phyloP scores from a whole-genome alignment of 108 stramenopile genomes.

The Nitzschia sp. region DNA sequence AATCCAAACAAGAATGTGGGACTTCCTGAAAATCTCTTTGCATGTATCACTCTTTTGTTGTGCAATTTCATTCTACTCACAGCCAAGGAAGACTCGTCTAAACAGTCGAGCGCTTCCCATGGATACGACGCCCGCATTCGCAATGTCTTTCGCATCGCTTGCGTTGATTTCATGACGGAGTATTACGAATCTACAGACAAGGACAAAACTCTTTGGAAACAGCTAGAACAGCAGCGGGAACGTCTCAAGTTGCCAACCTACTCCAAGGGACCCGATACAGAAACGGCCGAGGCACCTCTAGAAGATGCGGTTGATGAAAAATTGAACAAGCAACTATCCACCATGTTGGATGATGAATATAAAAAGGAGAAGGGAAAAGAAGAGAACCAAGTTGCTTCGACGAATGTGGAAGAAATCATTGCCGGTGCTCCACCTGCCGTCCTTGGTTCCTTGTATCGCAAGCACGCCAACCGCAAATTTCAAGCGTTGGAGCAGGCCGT shows the following conservation, averaged over 20 bases:
- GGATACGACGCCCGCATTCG: constrained; percentile 56
- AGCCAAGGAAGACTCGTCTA: not conserved
- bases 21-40: not conserved
- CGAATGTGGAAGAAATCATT: not conserved
- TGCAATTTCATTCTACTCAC: constrained; percentile 10
- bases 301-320: not conserved
- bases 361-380: not conserved
- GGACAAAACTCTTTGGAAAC: constrained; percentile 10
- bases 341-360: not conserved
- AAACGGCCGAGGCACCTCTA: not conserved
- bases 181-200: constrained; percentile 27
- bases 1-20: not conserved
- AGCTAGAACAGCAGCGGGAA: not conserved
- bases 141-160: constrained; percentile 54
- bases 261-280: not conserved
- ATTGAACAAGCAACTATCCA: not conserved
- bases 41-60: constrained; percentile 1
- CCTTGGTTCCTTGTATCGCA: constrained; percentile 6
- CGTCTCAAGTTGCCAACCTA: not conserved
- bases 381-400: constrained; percentile 8
- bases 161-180: constrained; percentile 37
- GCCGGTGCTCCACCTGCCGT: not conserved
- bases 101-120: not conserved
- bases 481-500: constrained; percentile 32
- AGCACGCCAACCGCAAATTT: constrained; percentile 18